Base-by-base conservation (phyloP, 495 filamentous ascomycete genomes). In the Neurospora sp. region DNA sequence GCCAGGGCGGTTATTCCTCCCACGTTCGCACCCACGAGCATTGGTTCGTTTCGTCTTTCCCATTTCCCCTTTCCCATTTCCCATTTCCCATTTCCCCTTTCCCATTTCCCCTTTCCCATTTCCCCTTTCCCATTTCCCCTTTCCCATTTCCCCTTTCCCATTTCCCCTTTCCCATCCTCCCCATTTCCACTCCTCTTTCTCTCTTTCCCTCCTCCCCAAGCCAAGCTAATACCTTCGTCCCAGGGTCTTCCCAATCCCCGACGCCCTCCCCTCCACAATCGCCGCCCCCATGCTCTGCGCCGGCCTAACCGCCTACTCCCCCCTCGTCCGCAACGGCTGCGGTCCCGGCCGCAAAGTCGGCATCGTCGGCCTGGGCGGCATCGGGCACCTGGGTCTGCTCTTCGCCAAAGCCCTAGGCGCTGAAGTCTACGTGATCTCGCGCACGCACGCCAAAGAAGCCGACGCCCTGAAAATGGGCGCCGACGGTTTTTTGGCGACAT, bases 251-350 rank as follows among this genome's bases (percentile, higher is more conserved):
- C 90, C 89, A 35, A 95, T 97, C 73, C 94, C 94, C 20, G 90
- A 92, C 20, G 86, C 84, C 6, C 87, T 97, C 59, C 81, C 89
- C 27, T 89, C 84, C 75, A 85, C 85, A 53, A 78, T 89, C 40
- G 93, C 90, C 1, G 94, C 94, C 16, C 94, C 93, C 2, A 96
- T 97, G 93, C 86, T 97, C 76, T 97, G 94, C 79, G 94, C 93
- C 41, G 94, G 94, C 61, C 81, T 96, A 40, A 97, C 94, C 1
- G 89, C 89, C 39, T 97, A 90, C 82, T 90, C 88, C 41, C 93
- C 93, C 0, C 84, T 97, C 3, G 89, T 92, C 45, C 88, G 91
- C 37, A 89, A 92, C 77, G 90, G 90, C n/a, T 84, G 84, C 59
- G 90, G 90, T 0, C 90, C 91, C 0, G 92, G 92, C n/a, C 93